Base-by-base conservation (phyloP, 805 yeast species). In the Schizosaccharomyces osmophilus region DNA sequence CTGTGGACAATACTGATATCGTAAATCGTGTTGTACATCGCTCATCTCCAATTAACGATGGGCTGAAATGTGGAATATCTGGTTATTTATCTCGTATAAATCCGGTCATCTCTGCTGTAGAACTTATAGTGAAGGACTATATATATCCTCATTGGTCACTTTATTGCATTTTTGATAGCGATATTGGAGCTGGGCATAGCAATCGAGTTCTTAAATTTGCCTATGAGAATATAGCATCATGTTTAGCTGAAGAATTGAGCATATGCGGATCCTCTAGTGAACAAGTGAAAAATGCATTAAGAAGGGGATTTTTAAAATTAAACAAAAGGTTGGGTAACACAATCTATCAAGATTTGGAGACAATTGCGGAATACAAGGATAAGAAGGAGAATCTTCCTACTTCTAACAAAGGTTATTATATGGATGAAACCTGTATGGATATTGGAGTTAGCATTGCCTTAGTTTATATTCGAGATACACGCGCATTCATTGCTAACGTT, bases 361-460 rank as follows among this genome's bases (percentile, higher is more conserved):
- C n/a, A 13, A 3, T 24, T 19, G 15, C 24, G 17, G 55, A 24
- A 6, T n/a, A 24, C 15, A 24, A 48, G 9, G 29, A n/a, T 15
- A 24, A 48, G 4, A n/a, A 24, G 24, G 29, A 24, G n/a, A n/a
- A 48, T 6, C 26, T 48, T 19, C n/a, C 48, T 19, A 43, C 6
- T 8, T 43, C 48, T 6, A 24, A 19, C 17, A 48, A 48, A 24
- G 55, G 55, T 19, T 48, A 48, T 48, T 48, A 13, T 24, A 19
- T 48, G 29, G 55, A 48, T 24, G 24, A 24, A 19, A n/a, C 55
- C 1, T 48, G 55, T 60, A 84, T 97, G 1, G 99, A 93, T 71
- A 76, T 84, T 17, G 98, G 98, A 13, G 84, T 95, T 55, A 81
- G 95, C 64, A 85, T 87, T 0, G 83, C 96, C 0, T 81, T 87